Conservation (phyloP, 2,329 filamentous ascomycete species). For the Penicillium oxalicum region DNA sequence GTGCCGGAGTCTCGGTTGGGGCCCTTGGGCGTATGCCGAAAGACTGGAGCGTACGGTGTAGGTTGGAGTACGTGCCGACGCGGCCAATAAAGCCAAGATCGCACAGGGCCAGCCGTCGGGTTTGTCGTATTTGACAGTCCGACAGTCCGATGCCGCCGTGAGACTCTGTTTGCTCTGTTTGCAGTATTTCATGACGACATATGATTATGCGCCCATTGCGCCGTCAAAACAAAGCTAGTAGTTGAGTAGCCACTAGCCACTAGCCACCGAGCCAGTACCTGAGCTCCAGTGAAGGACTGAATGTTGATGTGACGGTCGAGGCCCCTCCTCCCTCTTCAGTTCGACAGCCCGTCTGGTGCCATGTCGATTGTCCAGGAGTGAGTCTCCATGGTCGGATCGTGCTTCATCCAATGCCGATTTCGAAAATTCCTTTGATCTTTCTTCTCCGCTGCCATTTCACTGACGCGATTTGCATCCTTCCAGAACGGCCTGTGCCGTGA, state of each 20-base stretch:
- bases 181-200: conserved; percentile 8
- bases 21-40: no score
- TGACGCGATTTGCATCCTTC: not conserved
- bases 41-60: not conserved
- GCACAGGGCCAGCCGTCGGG: no score
- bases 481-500: conserved; percentile 53
- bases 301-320: not conserved
- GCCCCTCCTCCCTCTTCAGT: not conserved
- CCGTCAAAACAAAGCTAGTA: not conserved
- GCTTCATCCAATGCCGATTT: not conserved
- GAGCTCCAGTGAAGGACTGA: not conserved
- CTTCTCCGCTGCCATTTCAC: not conserved
- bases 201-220: not conserved
- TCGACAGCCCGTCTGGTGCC: conserved; percentile 2
- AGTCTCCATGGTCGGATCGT: not conserved
- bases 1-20: no score
- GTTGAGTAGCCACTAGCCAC: no score
- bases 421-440: not conserved
- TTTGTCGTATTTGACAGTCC: no score
- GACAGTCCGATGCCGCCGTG: no score
- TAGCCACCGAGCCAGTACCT: not conserved
- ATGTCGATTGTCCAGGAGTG: conserved; percentile 24
- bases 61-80: not conserved
- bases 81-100: no score
- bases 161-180: conserved; percentile 1